These are phyloP conservation scores for Parachlorella kessleri DNA, from an alignment of 139 green algal genomes.

Conservation along the genomic window DNA sequence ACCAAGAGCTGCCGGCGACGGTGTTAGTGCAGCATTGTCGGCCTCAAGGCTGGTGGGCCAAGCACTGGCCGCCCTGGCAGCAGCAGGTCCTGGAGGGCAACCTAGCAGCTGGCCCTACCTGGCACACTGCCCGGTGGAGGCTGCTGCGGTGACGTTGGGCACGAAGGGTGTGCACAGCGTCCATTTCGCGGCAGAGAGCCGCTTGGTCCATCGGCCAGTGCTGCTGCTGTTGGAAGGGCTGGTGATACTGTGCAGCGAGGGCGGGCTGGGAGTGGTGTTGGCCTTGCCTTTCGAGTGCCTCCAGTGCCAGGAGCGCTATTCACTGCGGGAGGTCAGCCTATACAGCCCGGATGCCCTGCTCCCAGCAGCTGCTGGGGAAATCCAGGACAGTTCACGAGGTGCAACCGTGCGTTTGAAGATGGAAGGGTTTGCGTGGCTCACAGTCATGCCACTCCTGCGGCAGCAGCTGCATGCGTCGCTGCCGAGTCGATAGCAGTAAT, in stretches of 20 bases:
- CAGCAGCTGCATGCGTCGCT: too few species aligned
- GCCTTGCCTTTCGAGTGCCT: slow-evolving; percentile 12
- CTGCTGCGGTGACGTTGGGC: slow-evolving; percentile 13
- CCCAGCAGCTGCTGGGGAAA: too few species aligned
- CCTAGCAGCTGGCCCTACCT: not conserved
- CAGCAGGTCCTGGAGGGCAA: not conserved
- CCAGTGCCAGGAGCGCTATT: too few species aligned
- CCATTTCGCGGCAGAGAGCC: not conserved
- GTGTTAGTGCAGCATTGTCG: too few species aligned
- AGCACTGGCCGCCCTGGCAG: too few species aligned
- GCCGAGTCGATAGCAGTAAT: too few species aligned
- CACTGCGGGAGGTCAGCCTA: too few species aligned
- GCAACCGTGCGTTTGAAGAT: too few species aligned
- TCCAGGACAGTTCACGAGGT: too few species aligned
- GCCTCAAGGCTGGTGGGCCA: too few species aligned
- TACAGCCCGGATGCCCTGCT: too few species aligned
- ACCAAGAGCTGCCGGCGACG: not conserved
- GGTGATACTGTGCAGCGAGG: slow-evolving; percentile 9
- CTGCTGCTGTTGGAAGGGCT: not conserved
- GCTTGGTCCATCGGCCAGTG: not conserved
- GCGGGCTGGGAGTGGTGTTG: slow-evolving; percentile 11
- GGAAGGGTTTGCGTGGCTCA: not conserved
- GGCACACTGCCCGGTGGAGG: not conserved
- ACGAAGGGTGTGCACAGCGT: slow-evolving; percentile 3
- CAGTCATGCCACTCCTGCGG: not conserved